These are phyloP conservation scores for Aspergillus hiratsukae DNA, from an alignment of 2,329 filamentous ascomycete species.

Conservation along the genomic window DNA sequence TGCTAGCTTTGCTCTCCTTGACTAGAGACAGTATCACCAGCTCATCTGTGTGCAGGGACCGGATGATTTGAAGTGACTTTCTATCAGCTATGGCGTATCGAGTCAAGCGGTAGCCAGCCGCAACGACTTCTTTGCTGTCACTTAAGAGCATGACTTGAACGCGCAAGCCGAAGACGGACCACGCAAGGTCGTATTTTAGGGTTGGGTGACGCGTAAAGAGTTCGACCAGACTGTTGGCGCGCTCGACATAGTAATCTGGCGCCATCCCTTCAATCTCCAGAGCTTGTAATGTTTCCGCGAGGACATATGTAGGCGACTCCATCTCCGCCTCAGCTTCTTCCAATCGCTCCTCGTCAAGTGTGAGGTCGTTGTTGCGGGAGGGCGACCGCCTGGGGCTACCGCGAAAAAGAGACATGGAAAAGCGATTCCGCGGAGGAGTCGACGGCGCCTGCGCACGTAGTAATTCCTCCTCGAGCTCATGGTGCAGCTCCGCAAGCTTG, in stretches of 20 bases:
- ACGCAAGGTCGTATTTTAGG: slow-evolving; percentile 92
- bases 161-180: slow-evolving; percentile 88
- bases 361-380: slow-evolving; percentile 33
- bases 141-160: slow-evolving; percentile 96
- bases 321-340: slow-evolving; percentile 61
- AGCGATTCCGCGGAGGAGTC: slow-evolving; percentile 46
- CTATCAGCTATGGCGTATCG: slow-evolving; percentile 92
- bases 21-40: slow-evolving; percentile 87
- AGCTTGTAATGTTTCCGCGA: slow-evolving; percentile 85
- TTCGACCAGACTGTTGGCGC: slow-evolving; percentile 88
- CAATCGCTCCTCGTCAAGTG: slow-evolving; percentile 34
- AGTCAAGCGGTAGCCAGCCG: slow-evolving; percentile 87
- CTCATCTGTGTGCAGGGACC: slow-evolving; percentile 83
- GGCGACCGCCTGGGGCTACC: slow-evolving; percentile 53
- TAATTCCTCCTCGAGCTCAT: slow-evolving; percentile 57
- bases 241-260: slow-evolving; percentile 90
- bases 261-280: slow-evolving; percentile 82
- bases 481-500: slow-evolving; percentile 57
- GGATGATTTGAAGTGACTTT: slow-evolving; percentile 81
- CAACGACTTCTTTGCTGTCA: slow-evolving; percentile 91
- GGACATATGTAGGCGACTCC: slow-evolving; percentile 86
- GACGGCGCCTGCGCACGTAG: slow-evolving; percentile 54
- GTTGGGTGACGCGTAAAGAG: slow-evolving; percentile 92
- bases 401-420: slow-evolving; percentile 54
- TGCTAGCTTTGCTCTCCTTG: slow-evolving; percentile 93